phyloP scores from a whole-genome alignment of 371 early-diverging fungal genomes.

The Mucor indicus region DNA sequence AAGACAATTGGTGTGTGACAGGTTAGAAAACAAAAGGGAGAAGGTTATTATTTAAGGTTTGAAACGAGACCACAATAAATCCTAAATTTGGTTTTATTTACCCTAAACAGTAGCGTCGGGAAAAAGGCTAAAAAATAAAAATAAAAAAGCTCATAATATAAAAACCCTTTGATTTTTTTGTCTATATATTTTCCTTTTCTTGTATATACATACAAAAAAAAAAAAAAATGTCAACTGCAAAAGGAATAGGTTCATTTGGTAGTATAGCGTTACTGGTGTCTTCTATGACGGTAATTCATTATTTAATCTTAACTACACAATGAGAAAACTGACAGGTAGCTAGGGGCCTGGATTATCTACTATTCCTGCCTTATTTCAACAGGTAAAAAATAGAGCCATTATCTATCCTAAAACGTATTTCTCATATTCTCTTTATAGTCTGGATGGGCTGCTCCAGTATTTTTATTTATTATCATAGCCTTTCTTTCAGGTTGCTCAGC shows the following conservation, averaged over 20 bases:
- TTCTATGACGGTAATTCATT: neutral
- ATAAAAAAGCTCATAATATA: constrained; percentile 2
- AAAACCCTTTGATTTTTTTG: too few species aligned
- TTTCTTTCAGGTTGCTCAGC: constrained; percentile 51
- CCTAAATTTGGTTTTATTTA: constrained; percentile 16
- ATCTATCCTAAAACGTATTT: neutral
- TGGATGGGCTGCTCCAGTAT: constrained; percentile 42
- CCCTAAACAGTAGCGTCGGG: constrained; percentile 4
- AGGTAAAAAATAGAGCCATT: constrained; percentile 15
- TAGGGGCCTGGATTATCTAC: constrained; percentile 47
- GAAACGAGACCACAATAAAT: constrained; percentile 5
- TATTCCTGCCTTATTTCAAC: constrained; percentile 41
- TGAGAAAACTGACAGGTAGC: neutral
- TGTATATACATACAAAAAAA: too few species aligned
- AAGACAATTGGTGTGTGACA: constrained; percentile 1
- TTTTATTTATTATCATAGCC: constrained; percentile 44
- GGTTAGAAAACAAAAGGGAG: too few species aligned
- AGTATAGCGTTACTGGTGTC: neutral
- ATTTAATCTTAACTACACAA: neutral
- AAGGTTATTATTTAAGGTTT: neutral
- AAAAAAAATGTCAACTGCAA: neutral
- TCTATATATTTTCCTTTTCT: too few species aligned
- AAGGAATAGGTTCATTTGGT: neutral
- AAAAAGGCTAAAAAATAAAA: constrained; percentile 7
- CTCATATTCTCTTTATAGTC: constrained; percentile 16